Evolutionary conservation across 208 protist species (phyloP), one percentile per base, ranked within the genome.

Genomic region (Jaenimonas drosophilae): DNA sequence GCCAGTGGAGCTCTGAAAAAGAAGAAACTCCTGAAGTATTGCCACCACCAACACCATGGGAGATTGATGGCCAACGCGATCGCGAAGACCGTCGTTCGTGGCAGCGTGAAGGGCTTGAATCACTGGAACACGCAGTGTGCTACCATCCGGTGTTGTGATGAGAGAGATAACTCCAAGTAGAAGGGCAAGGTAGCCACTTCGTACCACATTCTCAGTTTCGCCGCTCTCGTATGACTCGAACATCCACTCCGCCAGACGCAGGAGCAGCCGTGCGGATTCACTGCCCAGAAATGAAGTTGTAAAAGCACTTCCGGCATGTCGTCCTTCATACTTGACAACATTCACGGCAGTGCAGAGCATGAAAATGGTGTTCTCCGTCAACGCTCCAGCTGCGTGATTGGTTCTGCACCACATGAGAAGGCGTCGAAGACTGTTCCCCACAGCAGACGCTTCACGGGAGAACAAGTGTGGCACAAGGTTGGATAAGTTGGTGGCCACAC

Each of bases 21-120:
- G 48, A 0, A 94, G 23, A 52, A 94, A 91, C 49, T 94, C 81
- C 47, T 94, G 86, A 7, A 91, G 33, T 42, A 94, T 76, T 5
- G 72, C 86, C 1, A 84, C 79, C 26, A 91, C 70, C 12, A 84
- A 30, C 5, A 56, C 59, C 84, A 92, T 79, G 2, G 80, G 85
- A 12, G 4, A 39, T 31, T 74, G 60, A 20, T 39, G 21, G 17
- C 27, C 55, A 3, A 55, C 37, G 9, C 29, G 42, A 17, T 39
- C 56, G 2, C 59, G 59, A 6, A 66, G 25, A 14, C 25, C 32
- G 20, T 34, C 58, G 14, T 53, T 43, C 2, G 69, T 63, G 1
- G 65, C 73, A 6, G 56, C 30, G 16, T 63, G 67, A 1, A 92
- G 60, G 20, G 79, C 73, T 1, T 74, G 82, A 32, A 87, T 76